Conservation (phyloP, 2,329 filamentous ascomycete genomes). For the Penicillium frequentans region DNA sequence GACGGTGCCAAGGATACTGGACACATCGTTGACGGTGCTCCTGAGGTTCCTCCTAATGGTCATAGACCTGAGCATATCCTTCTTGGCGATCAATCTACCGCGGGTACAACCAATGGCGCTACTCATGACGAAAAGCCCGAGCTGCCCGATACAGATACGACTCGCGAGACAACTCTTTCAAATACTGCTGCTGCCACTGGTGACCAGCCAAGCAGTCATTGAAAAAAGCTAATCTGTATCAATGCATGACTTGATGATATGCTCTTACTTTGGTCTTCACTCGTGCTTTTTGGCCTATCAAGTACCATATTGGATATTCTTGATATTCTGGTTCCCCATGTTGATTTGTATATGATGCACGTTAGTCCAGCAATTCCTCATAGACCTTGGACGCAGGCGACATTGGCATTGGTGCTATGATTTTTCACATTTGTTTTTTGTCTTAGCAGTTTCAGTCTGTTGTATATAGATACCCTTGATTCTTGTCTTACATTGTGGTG, state of each 20-base stretch:
- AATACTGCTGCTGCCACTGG: background rate
- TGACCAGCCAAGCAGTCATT: background rate
- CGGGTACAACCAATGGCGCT: background rate
- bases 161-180: background rate
- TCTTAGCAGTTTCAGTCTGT: constrained; percentile 3
- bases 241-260: constrained; percentile 14
- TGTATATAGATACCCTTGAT: constrained; percentile 26
- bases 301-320: background rate
- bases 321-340: background rate
- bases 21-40: background rate
- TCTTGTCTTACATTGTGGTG: background rate
- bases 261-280: background rate
- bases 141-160: background rate
- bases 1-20: background rate
- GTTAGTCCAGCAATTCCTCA: background rate
- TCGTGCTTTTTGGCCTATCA: background rate
- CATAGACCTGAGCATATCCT: background rate
- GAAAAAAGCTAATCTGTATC: constrained; percentile 7
- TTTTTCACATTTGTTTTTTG: background rate
- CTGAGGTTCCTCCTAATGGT: background rate
- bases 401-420: background rate
- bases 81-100: background rate
- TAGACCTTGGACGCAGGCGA: background rate
- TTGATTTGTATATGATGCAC: constrained; percentile 4
- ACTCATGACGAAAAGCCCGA: background rate